Conservation (phyloP, 768 basidiomycete species). For the Suillus cothurnatus region DNA sequence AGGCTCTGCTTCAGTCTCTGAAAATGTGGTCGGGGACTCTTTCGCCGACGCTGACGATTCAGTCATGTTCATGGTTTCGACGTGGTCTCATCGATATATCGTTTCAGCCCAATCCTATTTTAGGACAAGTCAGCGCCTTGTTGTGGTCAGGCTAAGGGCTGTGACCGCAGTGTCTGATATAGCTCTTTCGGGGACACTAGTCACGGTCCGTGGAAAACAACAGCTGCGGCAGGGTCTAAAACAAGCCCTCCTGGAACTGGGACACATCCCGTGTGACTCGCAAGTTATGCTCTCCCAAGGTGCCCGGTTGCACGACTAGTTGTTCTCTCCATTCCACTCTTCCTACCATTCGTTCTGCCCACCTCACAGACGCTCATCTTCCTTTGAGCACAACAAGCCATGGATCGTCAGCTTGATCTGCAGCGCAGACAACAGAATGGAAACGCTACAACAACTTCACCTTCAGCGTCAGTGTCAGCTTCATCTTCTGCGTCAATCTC, state of each 20-base stretch:
- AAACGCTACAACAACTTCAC: slow-evolving; percentile 18
- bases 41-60: neutral
- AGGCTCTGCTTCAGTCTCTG: neutral
- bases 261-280: slow-evolving; percentile 12
- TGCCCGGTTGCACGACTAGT: neutral
- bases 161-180: slow-evolving; percentile 10
- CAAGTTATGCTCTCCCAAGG: slow-evolving; percentile 10
- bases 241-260: slow-evolving; percentile 20
- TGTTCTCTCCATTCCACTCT: neutral
- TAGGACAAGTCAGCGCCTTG: slow-evolving; percentile 4
- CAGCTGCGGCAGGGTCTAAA: slow-evolving; percentile 12
- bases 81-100: neutral
- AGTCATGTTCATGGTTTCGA: neutral
- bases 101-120: slow-evolving; percentile 2
- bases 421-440: slow-evolving; percentile 28
- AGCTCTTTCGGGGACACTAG: neutral
- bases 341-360: neutral
- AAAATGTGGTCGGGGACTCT: neutral
- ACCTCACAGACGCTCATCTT: neutral
- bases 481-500: slow-evolving; percentile 13
- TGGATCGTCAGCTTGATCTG: slow-evolving; percentile 17
- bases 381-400: slow-evolving; percentile 2
- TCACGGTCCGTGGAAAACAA: slow-evolving; percentile 10
- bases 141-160: slow-evolving; percentile 6
- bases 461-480: neutral